Evolutionary conservation across 148 eudicot genomes (phyloP).

Genomic region (Amaranthus palmeri): DNA sequence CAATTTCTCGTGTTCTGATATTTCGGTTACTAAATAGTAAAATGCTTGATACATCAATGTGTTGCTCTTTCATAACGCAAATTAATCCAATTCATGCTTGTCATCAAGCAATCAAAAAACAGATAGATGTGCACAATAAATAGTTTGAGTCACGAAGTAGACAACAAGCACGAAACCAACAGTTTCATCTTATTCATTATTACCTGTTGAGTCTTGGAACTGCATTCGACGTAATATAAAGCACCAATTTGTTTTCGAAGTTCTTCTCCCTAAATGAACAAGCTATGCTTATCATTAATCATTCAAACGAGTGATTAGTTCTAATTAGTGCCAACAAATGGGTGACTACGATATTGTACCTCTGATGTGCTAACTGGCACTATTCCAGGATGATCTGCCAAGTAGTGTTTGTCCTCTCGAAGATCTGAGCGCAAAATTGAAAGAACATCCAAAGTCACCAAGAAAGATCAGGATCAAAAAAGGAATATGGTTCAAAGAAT

Average conservation of each 20-base stretch:
- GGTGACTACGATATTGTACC: conserved; percentile 33
- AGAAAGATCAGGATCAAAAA: neutral
- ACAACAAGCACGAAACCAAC: neutral
- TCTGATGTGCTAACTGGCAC: conserved; percentile 84
- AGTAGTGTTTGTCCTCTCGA: conserved; percentile 87
- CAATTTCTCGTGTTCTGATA: too few relatives aligned
- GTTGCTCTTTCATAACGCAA: neutral
- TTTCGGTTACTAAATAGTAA: neutral
- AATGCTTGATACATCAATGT: neutral
- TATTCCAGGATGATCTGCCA: conserved; percentile 97
- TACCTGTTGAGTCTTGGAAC: conserved; percentile 99
- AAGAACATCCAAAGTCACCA: conserved; percentile 10
- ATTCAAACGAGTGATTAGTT: neutral
- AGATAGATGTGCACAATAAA: neutral
- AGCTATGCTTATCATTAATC: conserved; percentile 11
- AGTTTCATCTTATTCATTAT: neutral
- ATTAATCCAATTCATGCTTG: neutral
- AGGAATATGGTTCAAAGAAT: neutral
- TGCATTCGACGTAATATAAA: conserved; percentile 78
- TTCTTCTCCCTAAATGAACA: conserved; percentile 71
- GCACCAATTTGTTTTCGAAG: conserved; percentile 98
- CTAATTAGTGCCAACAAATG: neutral
- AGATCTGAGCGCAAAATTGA: conserved; percentile 47
- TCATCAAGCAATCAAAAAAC: neutral
- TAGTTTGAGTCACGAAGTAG: neutral